phyloP scores from a whole-genome alignment of 768 basidiomycete species.

The Xerocomus brunneocitrinus region DNA sequence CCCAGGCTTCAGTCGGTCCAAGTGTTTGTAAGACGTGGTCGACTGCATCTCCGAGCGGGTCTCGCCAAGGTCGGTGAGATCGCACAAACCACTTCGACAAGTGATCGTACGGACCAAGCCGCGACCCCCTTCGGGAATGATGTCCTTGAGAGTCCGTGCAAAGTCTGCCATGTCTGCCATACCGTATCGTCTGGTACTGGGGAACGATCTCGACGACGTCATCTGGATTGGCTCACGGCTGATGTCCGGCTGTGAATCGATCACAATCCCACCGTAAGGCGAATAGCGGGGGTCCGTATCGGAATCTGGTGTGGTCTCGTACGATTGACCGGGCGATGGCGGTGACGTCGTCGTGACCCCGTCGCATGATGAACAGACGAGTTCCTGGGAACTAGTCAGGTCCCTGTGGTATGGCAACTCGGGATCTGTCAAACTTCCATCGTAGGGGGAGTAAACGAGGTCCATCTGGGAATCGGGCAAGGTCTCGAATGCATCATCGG shows the following conservation, averaged over 20 bases:
- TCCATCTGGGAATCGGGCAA: not conserved
- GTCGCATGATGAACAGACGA: not conserved
- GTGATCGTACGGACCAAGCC: not conserved
- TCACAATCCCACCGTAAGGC: not conserved
- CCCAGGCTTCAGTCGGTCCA: not conserved
- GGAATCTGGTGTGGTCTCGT: not conserved
- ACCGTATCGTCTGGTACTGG: slow-evolving; percentile 9
- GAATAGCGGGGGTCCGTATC: not conserved
- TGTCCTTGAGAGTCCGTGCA: not conserved
- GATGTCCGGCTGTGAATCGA: not conserved
- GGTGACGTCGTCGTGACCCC: not conserved
- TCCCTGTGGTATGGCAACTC: not conserved
- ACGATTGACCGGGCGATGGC: not conserved
- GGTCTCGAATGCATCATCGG: not conserved
- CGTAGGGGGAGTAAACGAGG: not conserved
- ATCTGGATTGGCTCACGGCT: not conserved
- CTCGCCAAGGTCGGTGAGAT: not conserved
- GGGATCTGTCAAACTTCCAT: not conserved
- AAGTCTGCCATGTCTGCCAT: slow-evolving; percentile 7
- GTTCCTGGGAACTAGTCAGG: not conserved
- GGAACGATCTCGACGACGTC: not conserved
- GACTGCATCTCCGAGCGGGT: not conserved
- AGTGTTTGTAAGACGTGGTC: not conserved
- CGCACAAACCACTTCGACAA: not conserved
- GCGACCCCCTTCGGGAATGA: not conserved